Base-by-base conservation (phyloP, 345 rosid genomes). In the Rhodomyrtus tomentosa region DNA sequence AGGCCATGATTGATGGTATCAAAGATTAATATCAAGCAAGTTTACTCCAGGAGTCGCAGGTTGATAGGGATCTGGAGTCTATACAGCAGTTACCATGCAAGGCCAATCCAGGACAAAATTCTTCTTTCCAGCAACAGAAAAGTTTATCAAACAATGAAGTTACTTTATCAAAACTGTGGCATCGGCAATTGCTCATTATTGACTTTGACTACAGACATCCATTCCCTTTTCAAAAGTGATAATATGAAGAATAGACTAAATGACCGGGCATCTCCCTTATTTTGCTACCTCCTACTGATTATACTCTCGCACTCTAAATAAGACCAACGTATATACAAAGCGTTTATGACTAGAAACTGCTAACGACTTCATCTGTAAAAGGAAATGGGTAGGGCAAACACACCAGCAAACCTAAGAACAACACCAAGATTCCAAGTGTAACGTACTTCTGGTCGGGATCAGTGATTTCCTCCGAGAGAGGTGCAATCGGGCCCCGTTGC, bases 371-470 rank as follows among this genome's bases (percentile, higher is more conserved):
- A 55, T 86, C 91, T 42, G 92, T 83, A 88, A 96, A 94, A 83
- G 98, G 94, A 84, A 97, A 92, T 52, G 98, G 98, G 84, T 93
- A 94, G 29, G 98, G 96, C 84, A 95, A 89, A 90, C 96, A 95
- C 81, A 93, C 94, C 86, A 95, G 90, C 91, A 94, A 90, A 51
- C 98, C 95, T 72, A 94, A 89, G 22, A 93, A 58, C 88, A 95
- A 89, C 89, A 94, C 96, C 55, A 91, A n/a, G 54, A 94, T 84
- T 50, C 98, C 99, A 79, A 94, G 89, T 53, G 86, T 89, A 84
- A 94, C 89, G 62, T 92, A 88, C 81, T 91, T 94, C 50, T 92
- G 86, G 16, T 92, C 96, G 59, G 98, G 98, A 84, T 88, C 92
- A 1, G 92, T 91, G 80, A 94, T 89, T 88, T 96, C 98, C 90